Conservation (phyloP, 2,329 filamentous ascomycete species). For the Lachnellula willkommii region DNA sequence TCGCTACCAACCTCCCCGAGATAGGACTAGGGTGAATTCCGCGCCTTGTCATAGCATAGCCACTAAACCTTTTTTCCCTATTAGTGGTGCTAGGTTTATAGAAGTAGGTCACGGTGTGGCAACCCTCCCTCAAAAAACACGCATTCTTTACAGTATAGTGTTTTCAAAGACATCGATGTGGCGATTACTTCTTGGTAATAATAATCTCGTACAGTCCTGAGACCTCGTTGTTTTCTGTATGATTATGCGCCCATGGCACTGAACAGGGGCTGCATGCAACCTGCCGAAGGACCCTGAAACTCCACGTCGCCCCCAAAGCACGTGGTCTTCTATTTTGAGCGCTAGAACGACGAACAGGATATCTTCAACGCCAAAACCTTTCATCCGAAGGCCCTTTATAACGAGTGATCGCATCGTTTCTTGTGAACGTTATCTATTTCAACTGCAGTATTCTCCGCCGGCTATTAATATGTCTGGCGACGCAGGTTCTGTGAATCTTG, state of each 20-base stretch:
- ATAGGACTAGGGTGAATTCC: too few species aligned
- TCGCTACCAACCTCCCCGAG: too few species aligned
- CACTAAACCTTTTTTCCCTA: too few species aligned
- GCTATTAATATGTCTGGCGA: background rate
- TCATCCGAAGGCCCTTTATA: background rate
- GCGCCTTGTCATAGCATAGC: too few species aligned
- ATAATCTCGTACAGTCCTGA: too few species aligned
- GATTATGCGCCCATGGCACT: background rate
- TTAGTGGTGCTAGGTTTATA: too few species aligned
- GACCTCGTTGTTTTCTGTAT: background rate
- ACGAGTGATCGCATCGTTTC: background rate
- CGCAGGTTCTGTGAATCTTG: background rate
- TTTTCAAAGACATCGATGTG: too few species aligned
- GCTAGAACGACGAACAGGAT: background rate
- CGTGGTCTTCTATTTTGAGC: background rate
- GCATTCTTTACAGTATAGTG: too few species aligned
- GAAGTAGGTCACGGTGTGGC: too few species aligned
- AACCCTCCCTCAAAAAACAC: too few species aligned
- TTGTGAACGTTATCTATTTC: background rate
- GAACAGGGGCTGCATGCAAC: background rate
- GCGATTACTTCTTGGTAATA: too few species aligned
- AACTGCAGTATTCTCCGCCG: background rate
- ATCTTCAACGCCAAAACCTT: background rate
- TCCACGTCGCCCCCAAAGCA: background rate
- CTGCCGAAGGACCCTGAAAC: too few species aligned